These are phyloP conservation scores for Cardamine chenopodiifolia DNA, from an alignment of 345 rosid genomes.

Conservation along the genomic window DNA sequence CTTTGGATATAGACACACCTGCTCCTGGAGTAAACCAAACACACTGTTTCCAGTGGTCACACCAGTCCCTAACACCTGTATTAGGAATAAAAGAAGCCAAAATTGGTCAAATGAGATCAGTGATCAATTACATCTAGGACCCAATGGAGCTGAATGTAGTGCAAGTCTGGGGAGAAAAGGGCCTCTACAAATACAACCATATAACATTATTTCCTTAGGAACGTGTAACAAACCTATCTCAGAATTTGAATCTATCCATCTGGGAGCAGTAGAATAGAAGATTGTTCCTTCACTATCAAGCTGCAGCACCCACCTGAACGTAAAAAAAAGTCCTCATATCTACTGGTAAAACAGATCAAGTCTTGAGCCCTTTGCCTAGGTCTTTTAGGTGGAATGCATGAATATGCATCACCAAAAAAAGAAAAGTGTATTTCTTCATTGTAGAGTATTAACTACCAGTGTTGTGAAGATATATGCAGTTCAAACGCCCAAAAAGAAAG, in stretches of 20 bases:
- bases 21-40: slow-evolving; percentile 77
- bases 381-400: background rate
- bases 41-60: slow-evolving; percentile 99
- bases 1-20: slow-evolving; percentile 57
- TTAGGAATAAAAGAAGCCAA: slow-evolving; percentile 2
- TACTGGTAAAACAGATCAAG: background rate
- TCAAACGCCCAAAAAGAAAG: background rate
- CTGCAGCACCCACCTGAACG: slow-evolving; percentile 90
- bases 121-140: background rate
- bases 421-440: too few relatives aligned
- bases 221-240: slow-evolving; percentile 49
- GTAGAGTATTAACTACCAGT: too few relatives aligned
- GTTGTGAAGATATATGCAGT: background rate
- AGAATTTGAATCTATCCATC: slow-evolving; percentile 63
- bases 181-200: background rate
- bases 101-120: slow-evolving; percentile 7
- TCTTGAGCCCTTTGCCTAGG: background rate
- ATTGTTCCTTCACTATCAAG: slow-evolving; percentile 83
- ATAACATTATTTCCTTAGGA: background rate
- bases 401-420: background rate
- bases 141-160: background rate
- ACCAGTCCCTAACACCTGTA: slow-evolving; percentile 71
- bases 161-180: slow-evolving; percentile 4
- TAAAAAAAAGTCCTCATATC: slow-evolving; percentile 11
- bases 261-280: slow-evolving; percentile 88